A percentile compares a stretch with the other conserved stretches of the same genome.
These are phyloP conservation scores for Exophiala mesophila DNA, from an alignment of 2,329 filamentous ascomycete genomes.

Conservation along the genomic window DNA sequence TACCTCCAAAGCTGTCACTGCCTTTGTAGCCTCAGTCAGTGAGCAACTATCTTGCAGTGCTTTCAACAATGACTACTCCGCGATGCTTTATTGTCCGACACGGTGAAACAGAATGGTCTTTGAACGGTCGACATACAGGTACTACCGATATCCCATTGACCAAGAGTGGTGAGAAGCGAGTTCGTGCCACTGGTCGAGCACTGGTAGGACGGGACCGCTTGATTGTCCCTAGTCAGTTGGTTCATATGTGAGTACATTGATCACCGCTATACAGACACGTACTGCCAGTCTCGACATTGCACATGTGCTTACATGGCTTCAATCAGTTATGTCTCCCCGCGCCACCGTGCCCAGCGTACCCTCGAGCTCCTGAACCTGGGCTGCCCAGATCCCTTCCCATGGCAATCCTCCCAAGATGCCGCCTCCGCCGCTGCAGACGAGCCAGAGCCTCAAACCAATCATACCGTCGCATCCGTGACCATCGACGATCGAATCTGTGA, in stretches of 20 bases:
- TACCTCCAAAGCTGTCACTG: too few relatives aligned
- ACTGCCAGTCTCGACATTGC: background rate
- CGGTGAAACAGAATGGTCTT: conserved; percentile 93
- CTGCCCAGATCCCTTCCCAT: conserved; percentile 64
- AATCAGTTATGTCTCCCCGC: conserved; percentile 73
- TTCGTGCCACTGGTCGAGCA: conserved; percentile 72
- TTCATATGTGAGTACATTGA: conserved; percentile 69
- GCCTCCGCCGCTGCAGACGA: conserved; percentile 3
- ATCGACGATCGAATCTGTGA: conserved; percentile 70
- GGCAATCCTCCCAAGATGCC: conserved; percentile 48
- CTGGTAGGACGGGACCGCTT: conserved; percentile 78
- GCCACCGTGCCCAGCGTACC: conserved; percentile 78
- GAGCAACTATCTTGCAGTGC: too few relatives aligned
- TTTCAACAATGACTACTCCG: conserved; percentile 55
- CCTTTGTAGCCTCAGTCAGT: too few relatives aligned
- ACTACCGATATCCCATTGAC: conserved; percentile 83
- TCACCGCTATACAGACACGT: too few relatives aligned
- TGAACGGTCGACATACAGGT: conserved; percentile 79
- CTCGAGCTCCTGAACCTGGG: conserved; percentile 80
- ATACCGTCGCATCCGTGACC: conserved; percentile 58
- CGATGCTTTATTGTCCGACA: conserved; percentile 80
- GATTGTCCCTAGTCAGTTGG: conserved; percentile 75
- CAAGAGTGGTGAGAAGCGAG: conserved; percentile 69
- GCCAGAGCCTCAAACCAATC: conserved; percentile 35
- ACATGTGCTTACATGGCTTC: background rate